Conservation (phyloP, 2,329 filamentous ascomycete species). For the Fusarium sp. region DNA sequence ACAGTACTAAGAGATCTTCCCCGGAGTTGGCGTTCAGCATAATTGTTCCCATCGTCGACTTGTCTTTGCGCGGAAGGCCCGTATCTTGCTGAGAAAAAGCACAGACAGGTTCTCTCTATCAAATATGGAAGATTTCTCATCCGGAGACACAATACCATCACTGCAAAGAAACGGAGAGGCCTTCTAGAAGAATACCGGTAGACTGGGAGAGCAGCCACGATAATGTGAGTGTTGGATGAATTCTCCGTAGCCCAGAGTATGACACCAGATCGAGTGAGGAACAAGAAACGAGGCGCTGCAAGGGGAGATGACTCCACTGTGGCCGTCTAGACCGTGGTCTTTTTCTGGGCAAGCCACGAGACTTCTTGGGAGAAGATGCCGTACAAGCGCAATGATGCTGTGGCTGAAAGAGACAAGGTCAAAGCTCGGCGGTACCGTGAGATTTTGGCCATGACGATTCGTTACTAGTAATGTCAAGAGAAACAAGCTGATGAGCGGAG, state of each 20-base stretch:
- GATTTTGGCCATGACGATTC: slow-evolving; percentile 14
- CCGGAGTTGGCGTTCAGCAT: slow-evolving; percentile 28
- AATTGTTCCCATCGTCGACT: slow-evolving; percentile 9
- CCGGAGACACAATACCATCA: not conserved
- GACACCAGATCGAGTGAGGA: not conserved
- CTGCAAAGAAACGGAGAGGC: slow-evolving; percentile 31
- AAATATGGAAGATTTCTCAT: slow-evolving; percentile 25
- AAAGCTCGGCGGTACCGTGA: slow-evolving; percentile 28
- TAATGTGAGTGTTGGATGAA: slow-evolving; percentile 14
- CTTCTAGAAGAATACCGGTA: slow-evolving; percentile 33
- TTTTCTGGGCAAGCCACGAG: slow-evolving; percentile 37
- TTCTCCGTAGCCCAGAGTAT: slow-evolving; percentile 25
- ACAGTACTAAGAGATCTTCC: slow-evolving; percentile 11
- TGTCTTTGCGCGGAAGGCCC: slow-evolving; percentile 19
- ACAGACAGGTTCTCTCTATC: slow-evolving; percentile 1
- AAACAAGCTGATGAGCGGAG: slow-evolving; percentile 30
- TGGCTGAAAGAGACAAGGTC: slow-evolving; percentile 21
- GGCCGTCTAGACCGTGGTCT: slow-evolving; percentile 19
- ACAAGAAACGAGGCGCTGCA: slow-evolving; percentile 23
- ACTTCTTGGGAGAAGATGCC: slow-evolving; percentile 10
- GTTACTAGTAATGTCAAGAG: not conserved
- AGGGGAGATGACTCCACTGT: slow-evolving; percentile 28
- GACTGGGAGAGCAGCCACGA: slow-evolving; percentile 15
- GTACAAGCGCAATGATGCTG: slow-evolving; percentile 29
- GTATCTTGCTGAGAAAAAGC: slow-evolving; percentile 8